phyloP scores from a whole-genome alignment of 2,329 filamentous ascomycete species.

The Chaetomiaceae sp. region DNA sequence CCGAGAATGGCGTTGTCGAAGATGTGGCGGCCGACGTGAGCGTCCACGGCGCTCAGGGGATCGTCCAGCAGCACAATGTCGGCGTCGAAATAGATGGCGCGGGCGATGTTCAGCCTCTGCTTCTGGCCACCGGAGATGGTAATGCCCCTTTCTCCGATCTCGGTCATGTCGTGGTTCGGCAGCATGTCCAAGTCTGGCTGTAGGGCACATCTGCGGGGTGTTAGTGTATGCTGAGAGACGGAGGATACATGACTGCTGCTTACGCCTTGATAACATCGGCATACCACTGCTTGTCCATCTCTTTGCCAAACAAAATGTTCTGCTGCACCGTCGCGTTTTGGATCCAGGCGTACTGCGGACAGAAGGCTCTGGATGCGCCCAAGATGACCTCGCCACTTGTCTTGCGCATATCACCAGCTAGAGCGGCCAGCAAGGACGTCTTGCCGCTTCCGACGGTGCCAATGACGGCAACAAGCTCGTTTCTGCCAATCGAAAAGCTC shows the following conservation, averaged over 20 bases:
- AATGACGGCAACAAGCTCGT: conserved; percentile 81
- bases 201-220: conserved; percentile 62
- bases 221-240: background rate
- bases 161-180: conserved; percentile 81
- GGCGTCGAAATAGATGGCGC: conserved; percentile 67
- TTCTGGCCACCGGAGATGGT: conserved; percentile 95
- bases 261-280: conserved; percentile 73
- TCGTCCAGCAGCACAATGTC: conserved; percentile 68
- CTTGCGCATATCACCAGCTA: conserved; percentile 91
- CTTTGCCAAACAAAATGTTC: conserved; percentile 88
- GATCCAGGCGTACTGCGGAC: conserved; percentile 96
- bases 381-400: conserved; percentile 69
- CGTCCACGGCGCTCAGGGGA: conserved; percentile 64
- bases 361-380: conserved; percentile 80
- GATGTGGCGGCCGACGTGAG: conserved; percentile 68
- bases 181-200: conserved; percentile 86
- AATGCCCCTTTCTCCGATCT: conserved; percentile 93
- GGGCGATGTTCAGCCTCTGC: conserved; percentile 88
- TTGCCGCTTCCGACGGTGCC: conserved; percentile 88
- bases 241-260: conserved; percentile 31
- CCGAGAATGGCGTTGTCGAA: conserved; percentile 94
- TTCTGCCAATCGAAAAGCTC: conserved; percentile 62
- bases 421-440: conserved; percentile 78
- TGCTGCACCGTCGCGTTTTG: conserved; percentile 83
- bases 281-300: conserved; percentile 73